Percentiles rank a stretch among this genome's conserved stretches.
Evolutionary conservation across 257 asterid genomes (phyloP).

Genomic region (Ilex asprella): DNA sequence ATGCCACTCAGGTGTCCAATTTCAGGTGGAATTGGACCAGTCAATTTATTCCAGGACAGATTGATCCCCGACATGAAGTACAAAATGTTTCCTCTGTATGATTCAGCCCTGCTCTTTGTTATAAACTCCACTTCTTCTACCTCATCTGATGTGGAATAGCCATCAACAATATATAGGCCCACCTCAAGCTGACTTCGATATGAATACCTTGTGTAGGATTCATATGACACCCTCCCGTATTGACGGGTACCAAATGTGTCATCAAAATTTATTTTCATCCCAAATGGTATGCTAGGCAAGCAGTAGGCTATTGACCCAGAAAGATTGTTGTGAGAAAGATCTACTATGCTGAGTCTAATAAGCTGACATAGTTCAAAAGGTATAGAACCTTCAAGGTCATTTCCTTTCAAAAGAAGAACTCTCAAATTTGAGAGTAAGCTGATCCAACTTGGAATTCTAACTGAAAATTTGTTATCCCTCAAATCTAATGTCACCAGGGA

Average conservation of each 20-base stretch:
- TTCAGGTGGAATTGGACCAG: conserved; percentile 18
- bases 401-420: not conserved
- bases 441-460: conserved; percentile 20
- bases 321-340: too few species aligned
- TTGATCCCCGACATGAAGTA: conserved; percentile 18
- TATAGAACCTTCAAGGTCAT: too few species aligned
- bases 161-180: not conserved
- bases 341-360: not conserved
- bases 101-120: conserved; percentile 18
- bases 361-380: too few species aligned
- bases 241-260: not conserved
- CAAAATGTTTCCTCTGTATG: not conserved
- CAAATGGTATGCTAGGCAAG: conserved; percentile 14
- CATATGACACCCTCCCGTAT: not conserved
- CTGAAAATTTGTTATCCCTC: conserved; percentile 16
- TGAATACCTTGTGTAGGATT: not conserved
- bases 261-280: conserved; percentile 1
- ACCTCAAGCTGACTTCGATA: conserved; percentile 1
- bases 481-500: conserved; percentile 10
- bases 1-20: conserved; percentile 18
- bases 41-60: conserved; percentile 21
- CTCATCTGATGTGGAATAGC: not conserved
- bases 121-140: conserved; percentile 20
- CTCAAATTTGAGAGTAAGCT: conserved; percentile 14
- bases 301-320: conserved; percentile 16